A percentile compares a stretch with the other conserved stretches of the same genome.
Evolutionary conservation across 805 yeast genomes (phyloP).

Genomic region (Candida parachauliodes): DNA sequence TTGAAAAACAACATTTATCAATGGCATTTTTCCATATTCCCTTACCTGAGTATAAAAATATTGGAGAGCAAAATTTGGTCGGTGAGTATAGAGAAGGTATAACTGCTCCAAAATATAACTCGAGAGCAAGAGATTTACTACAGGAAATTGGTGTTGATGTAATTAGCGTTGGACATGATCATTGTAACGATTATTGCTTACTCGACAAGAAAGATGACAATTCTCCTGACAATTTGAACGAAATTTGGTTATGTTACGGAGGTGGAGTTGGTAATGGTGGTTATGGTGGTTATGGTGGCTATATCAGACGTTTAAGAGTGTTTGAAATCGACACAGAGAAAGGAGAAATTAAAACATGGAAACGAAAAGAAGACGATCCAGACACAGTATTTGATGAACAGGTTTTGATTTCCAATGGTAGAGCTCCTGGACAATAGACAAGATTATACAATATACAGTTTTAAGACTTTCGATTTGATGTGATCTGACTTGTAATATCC

Average conservation of each 20-base stretch:
- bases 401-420: slow-evolving; percentile 45
- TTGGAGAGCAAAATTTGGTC: slow-evolving; percentile 36
- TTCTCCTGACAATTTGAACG: slow-evolving; percentile 20
- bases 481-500: too few relatives aligned
- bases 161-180: slow-evolving; percentile 89
- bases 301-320: slow-evolving; percentile 71
- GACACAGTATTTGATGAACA: slow-evolving; percentile 48
- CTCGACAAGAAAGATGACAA: slow-evolving; percentile 41
- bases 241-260: slow-evolving; percentile 86
- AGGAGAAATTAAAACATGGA: slow-evolving; percentile 62
- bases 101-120: slow-evolving; percentile 71
- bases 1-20: slow-evolving; percentile 48
- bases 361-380: slow-evolving; percentile 58
- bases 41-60: slow-evolving; percentile 71
- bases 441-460: too few relatives aligned
- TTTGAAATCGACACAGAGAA: slow-evolving; percentile 58
- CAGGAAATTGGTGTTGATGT: slow-evolving; percentile 69
- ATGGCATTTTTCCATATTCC: slow-evolving; percentile 97
- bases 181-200: slow-evolving; percentile 88
- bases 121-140: slow-evolving; percentile 60
- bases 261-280: slow-evolving; percentile 96
- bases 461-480: too few relatives aligned
- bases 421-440: slow-evolving; percentile 11
- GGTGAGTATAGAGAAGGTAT: slow-evolving; percentile 72
- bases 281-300: slow-evolving; percentile 89